Percentiles rank a stretch among this genome's conserved stretches.
Conservation (phyloP, 2,329 filamentous ascomycete genomes). For the Juglanconis juglandina region DNA sequence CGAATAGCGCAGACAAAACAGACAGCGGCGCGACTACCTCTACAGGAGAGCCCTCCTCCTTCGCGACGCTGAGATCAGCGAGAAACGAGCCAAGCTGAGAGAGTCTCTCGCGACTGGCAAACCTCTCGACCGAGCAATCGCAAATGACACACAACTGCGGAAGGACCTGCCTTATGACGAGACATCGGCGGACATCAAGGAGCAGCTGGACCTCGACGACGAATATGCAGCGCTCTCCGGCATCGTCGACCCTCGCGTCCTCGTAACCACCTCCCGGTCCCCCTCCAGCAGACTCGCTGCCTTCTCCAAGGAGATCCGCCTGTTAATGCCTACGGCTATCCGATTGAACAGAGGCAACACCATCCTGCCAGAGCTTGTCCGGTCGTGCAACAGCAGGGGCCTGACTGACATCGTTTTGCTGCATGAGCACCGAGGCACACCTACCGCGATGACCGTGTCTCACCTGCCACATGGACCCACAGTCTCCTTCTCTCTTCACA, state of each 20-base stretch:
- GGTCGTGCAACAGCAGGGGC: slow-evolving; percentile 74
- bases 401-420: slow-evolving; percentile 82
- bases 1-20: slow-evolving; percentile 64
- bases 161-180: slow-evolving; percentile 95
- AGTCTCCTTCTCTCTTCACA: slow-evolving; percentile 84
- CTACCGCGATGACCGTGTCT: slow-evolving; percentile 81
- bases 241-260: slow-evolving; percentile 80
- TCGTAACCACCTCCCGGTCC: slow-evolving; percentile 87
- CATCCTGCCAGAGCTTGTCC: slow-evolving; percentile 79
- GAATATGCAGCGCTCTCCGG: slow-evolving; percentile 87
- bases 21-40: slow-evolving; percentile 81
- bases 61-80: slow-evolving; percentile 85
- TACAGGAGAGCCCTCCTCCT: slow-evolving; percentile 85
- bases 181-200: slow-evolving; percentile 65
- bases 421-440: slow-evolving; percentile 89
- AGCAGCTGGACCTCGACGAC: slow-evolving; percentile 74
- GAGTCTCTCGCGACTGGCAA: slow-evolving; percentile 86
- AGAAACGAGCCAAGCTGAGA: slow-evolving; percentile 84
- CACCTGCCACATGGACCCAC: slow-evolving; percentile 86
- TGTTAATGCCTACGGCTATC: slow-evolving; percentile 80
- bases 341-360: slow-evolving; percentile 89
- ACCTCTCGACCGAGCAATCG: slow-evolving; percentile 74
- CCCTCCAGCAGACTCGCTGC: slow-evolving; percentile 80
- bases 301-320: slow-evolving; percentile 72
- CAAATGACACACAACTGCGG: slow-evolving; percentile 78